Conservation (phyloP, 179 eudicot genomes). For the Drosera spatulata region DNA sequence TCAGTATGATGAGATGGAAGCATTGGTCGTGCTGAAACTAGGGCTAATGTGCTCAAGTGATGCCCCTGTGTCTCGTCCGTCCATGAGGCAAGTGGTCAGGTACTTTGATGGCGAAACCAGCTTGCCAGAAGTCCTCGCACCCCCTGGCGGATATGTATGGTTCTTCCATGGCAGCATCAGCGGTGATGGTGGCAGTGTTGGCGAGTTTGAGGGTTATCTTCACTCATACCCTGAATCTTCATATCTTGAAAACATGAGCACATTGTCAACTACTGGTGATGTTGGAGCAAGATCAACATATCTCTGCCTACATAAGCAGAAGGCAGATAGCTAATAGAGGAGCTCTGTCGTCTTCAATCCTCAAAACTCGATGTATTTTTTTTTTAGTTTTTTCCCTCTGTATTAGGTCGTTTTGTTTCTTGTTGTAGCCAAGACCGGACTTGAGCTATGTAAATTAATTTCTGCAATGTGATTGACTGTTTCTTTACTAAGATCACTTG, state of each 20-base stretch:
- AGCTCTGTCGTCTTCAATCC: no score
- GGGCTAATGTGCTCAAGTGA: slow-evolving; percentile 54
- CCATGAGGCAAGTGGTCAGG: slow-evolving; percentile 57
- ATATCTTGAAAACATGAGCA: slow-evolving; percentile 12
- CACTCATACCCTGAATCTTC: slow-evolving; percentile 28
- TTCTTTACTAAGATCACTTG: no score
- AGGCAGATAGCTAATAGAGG: no score
- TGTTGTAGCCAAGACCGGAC: no score
- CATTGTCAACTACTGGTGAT: slow-evolving; percentile 13
- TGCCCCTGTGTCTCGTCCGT: slow-evolving; percentile 28
- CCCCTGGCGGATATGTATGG: slow-evolving; percentile 22
- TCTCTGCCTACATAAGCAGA: slow-evolving; percentile 3
- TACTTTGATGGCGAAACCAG: slow-evolving; percentile 46
- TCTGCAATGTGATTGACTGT: no score
- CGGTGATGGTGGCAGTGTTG: slow-evolving; percentile 7
- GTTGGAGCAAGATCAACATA: slow-evolving; percentile 22
- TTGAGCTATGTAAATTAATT: no score
- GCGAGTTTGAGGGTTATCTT: slow-evolving; percentile 21
- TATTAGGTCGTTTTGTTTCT: no score
- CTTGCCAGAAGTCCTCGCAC: slow-evolving; percentile 25
- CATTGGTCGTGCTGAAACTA: slow-evolving; percentile 35
- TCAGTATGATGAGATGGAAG: slow-evolving; percentile 43
- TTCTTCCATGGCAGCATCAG: slow-evolving; percentile 6
- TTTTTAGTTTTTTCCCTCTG: no score
- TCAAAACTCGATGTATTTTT: no score